These are phyloP conservation scores for Neofusicoccum sp. DNA, from an alignment of 2,329 filamentous ascomycete genomes.

Conservation along the genomic window DNA sequence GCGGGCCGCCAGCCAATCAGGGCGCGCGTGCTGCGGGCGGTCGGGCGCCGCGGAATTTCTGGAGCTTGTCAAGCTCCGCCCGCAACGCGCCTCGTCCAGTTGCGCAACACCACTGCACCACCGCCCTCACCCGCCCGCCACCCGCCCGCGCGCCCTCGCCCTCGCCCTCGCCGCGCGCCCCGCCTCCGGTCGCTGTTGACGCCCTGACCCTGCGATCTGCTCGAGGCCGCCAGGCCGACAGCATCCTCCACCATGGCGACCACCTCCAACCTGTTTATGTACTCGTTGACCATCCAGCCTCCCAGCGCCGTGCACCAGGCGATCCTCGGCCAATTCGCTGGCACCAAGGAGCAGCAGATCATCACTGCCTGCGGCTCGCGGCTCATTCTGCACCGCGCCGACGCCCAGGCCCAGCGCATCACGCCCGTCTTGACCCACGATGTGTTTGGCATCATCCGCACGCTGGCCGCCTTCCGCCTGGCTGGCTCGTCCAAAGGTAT, in stretches of 20 bases:
- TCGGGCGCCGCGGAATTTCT: slow-evolving; percentile 2
- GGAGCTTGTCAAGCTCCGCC: slow-evolving; percentile 7
- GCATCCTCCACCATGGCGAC: slow-evolving; percentile 73
- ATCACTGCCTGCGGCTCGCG: slow-evolving; percentile 89
- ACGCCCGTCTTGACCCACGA: slow-evolving; percentile 85
- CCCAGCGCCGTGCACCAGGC: slow-evolving; percentile 87
- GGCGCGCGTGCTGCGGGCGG: not conserved
- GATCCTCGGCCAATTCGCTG: slow-evolving; percentile 90
- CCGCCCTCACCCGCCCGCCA: not conserved
- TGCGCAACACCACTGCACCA: not conserved
- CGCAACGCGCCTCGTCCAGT: not conserved
- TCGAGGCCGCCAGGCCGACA: slow-evolving; percentile 23
- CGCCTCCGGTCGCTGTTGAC: not conserved
- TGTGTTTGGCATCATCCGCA: slow-evolving; percentile 92
- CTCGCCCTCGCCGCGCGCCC: slow-evolving; percentile 1
- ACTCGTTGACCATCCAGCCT: slow-evolving; percentile 92
- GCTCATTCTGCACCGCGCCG: slow-evolving; percentile 81
- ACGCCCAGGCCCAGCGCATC: slow-evolving; percentile 81
- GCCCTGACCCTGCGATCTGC: slow-evolving; percentile 3
- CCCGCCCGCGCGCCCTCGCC: not conserved
- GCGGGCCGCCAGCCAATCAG: slow-evolving; percentile 12
- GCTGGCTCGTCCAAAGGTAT: slow-evolving; percentile 95
- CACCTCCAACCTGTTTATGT: slow-evolving; percentile 98
- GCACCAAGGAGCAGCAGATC: slow-evolving; percentile 97
- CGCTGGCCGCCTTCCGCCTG: slow-evolving; percentile 82